A percentile compares a stretch with the other conserved stretches of the same genome.
These are phyloP conservation scores for Colletotrichum filicis DNA, from an alignment of 2,329 filamentous ascomycete genomes.

Conservation along the genomic window DNA sequence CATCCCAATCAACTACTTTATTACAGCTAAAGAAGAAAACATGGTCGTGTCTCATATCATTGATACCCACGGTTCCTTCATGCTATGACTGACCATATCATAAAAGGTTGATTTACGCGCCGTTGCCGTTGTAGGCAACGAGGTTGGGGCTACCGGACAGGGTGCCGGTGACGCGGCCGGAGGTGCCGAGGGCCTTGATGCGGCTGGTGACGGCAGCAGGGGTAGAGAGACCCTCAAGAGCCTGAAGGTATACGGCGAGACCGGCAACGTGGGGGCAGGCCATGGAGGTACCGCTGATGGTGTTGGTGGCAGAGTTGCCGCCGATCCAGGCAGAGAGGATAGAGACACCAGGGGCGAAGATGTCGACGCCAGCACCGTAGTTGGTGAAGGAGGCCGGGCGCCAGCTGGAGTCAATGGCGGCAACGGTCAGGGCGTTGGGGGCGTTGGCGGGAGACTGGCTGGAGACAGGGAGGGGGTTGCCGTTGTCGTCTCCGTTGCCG, in stretches of 20 bases:
- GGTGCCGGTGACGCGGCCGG: constrained; percentile 47
- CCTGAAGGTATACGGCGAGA: constrained; percentile 66
- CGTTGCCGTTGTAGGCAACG: constrained; percentile 58
- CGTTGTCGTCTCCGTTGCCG: constrained; percentile 55
- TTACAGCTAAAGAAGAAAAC: too few relatives aligned
- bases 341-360: constrained; percentile 61
- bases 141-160: constrained; percentile 53
- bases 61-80: too few relatives aligned
- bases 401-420: constrained; percentile 55
- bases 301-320: constrained; percentile 51
- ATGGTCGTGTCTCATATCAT: too few relatives aligned
- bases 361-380: constrained; percentile 58
- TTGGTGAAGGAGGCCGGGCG: constrained; percentile 59
- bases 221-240: constrained; percentile 50
- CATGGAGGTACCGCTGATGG: constrained; percentile 71
- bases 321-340: constrained; percentile 60
- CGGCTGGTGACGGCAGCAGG: constrained; percentile 54
- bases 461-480: constrained; percentile 37
- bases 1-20: too few relatives aligned
- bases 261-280: constrained; percentile 70
- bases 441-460: constrained; percentile 58
- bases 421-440: constrained; percentile 62
- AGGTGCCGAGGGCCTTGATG: constrained; percentile 54
- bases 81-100: too few relatives aligned
- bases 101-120: constrained; percentile 6